Conservation (phyloP, 805 yeast species). For the Wilhelminamyces savonicus region DNA sequence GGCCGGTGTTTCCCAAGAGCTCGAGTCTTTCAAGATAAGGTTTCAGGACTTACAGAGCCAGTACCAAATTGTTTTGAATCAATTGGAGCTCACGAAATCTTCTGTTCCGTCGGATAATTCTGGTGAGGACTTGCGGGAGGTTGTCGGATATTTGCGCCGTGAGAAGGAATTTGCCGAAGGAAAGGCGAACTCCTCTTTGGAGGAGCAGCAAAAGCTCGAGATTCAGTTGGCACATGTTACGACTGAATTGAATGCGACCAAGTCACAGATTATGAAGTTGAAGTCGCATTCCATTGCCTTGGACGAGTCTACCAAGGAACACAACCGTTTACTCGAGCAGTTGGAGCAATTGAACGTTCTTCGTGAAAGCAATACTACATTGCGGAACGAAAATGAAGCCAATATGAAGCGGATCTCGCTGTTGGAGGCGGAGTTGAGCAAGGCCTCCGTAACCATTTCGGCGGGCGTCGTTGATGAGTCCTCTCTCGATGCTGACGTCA, state of each 20-base stretch:
- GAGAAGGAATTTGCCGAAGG: constrained; percentile 69
- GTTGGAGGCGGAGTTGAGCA: constrained; percentile 35
- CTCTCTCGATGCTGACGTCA: constrained; percentile 31
- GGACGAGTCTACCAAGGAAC: constrained; percentile 33
- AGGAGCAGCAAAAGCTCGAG: constrained; percentile 50
- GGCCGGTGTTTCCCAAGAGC: constrained; percentile 19
- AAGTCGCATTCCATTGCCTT: constrained; percentile 11
- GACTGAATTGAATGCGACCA: constrained; percentile 47
- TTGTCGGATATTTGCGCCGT: constrained; percentile 58
- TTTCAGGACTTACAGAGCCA: constrained; percentile 58
- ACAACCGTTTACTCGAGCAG: constrained; percentile 43
- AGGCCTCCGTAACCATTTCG: neutral
- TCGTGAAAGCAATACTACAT: constrained; percentile 61
- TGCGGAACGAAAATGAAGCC: constrained; percentile 44
- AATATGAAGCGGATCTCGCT: constrained; percentile 16
- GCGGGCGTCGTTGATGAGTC: too few species aligned
- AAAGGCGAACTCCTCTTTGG: constrained; percentile 31
- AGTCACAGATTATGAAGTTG: constrained; percentile 36
- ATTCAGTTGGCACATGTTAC: constrained; percentile 42
- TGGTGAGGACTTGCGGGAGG: constrained; percentile 33
- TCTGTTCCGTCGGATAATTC: constrained; percentile 8
- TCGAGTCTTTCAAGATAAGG: constrained; percentile 39
- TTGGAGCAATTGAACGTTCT: constrained; percentile 56
- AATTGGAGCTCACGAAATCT: constrained; percentile 44
- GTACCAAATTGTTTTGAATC: constrained; percentile 61